A percentile compares a stretch with the other conserved stretches of the same genome.
phyloP scores from a whole-genome alignment of 768 basidiomycete species.

The Imleria badia region DNA sequence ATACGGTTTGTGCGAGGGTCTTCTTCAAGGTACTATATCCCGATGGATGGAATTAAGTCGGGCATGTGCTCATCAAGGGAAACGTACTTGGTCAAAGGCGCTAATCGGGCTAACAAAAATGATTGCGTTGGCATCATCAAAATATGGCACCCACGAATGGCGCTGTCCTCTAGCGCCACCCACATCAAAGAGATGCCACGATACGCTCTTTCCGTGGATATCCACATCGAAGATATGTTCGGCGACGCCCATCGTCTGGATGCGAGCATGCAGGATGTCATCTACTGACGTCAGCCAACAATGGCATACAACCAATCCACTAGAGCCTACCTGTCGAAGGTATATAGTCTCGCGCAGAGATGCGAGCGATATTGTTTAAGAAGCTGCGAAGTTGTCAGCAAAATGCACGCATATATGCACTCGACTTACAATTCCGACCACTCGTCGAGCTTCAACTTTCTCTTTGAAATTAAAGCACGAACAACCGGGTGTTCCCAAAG shows the following conservation, averaged over 20 bases:
- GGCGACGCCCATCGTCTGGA: constrained; percentile 87
- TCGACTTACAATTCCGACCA: constrained; percentile 82
- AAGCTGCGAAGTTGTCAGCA: constrained; percentile 49
- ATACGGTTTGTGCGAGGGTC: constrained; percentile 83
- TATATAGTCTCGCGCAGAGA: constrained; percentile 66
- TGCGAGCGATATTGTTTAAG: constrained; percentile 68
- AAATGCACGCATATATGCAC: constrained; percentile 24
- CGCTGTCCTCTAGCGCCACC: constrained; percentile 72
- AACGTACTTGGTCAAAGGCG: constrained; percentile 69
- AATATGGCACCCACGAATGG: constrained; percentile 71
- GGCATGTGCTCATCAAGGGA: not conserved
- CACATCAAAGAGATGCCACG: constrained; percentile 73
- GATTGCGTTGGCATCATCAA: constrained; percentile 72
- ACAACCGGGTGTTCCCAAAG: constrained; percentile 77
- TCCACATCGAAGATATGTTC: constrained; percentile 84
- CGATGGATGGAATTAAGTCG: not conserved
- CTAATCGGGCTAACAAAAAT: constrained; percentile 79
- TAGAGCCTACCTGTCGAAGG: constrained; percentile 64
- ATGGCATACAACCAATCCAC: constrained; percentile 24
- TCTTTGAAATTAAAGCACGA: constrained; percentile 60
- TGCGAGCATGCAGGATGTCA: constrained; percentile 85
- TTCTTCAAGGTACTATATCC: constrained; percentile 74
- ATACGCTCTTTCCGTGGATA: constrained; percentile 72
- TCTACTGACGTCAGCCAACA: constrained; percentile 44
- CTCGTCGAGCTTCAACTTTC: constrained; percentile 77